Conservation (phyloP, 1,139 yeast genomes). For the Yamadazyma atlantica region DNA sequence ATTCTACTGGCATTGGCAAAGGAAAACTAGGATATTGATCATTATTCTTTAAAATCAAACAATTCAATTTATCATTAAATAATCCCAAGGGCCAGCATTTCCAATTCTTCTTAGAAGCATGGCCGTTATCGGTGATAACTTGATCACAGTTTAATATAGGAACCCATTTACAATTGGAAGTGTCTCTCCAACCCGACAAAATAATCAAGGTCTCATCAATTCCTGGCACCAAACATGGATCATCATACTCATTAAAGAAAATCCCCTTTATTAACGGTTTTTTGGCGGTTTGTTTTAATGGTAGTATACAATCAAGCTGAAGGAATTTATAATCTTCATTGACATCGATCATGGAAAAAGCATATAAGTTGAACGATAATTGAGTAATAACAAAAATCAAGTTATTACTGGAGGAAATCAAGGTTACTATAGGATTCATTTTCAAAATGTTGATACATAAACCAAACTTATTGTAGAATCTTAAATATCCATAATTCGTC, state of each 20-base stretch:
- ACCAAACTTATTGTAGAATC: conserved; percentile 42
- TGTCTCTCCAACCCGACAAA: conserved; percentile 74
- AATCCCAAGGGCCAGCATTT: conserved; percentile 90
- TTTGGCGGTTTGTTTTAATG: conserved; percentile 25
- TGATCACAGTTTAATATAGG: conserved; percentile 74
- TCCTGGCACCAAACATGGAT: conserved; percentile 82
- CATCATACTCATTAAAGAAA: conserved; percentile 81
- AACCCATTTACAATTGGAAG: conserved; percentile 80
- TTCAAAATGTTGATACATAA: conserved; percentile 42
- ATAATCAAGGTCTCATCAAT: conserved; percentile 66
- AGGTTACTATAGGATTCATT: conserved; percentile 37
- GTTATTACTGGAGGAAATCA: conserved; percentile 34
- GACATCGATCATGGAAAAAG: conserved; percentile 39
- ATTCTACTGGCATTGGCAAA: conserved; percentile 77
- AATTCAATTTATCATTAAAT: conserved; percentile 63
- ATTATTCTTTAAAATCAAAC: conserved; percentile 70
- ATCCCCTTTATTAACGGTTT: conserved; percentile 58
- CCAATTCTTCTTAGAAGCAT: conserved; percentile 48
- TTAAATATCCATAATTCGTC: conserved; percentile 40
- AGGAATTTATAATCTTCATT: conserved; percentile 36
- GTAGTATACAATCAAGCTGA: conserved; percentile 43
- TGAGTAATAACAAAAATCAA: conserved; percentile 36
- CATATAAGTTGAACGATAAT: conserved; percentile 26
- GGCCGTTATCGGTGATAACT: conserved; percentile 54
- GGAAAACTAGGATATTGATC: conserved; percentile 65